A percentile compares a stretch with the other conserved stretches of the same genome.
Conservation (phyloP, 441 rosid species). For the Gossypium schwendimanii region DNA sequence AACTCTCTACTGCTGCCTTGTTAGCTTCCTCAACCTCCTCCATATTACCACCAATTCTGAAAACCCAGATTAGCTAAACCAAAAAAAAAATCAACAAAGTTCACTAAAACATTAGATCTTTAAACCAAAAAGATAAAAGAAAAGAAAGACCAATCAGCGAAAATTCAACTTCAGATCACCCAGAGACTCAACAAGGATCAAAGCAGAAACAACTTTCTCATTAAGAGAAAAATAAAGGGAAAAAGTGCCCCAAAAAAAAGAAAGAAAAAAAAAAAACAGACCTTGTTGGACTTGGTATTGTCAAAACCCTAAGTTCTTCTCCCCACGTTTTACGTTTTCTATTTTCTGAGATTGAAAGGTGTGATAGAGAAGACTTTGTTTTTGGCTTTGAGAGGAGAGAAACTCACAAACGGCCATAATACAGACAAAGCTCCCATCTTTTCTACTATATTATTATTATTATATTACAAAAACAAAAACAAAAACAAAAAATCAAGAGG, state of each 20-base stretch:
- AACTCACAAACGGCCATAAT: constrained; percentile 37
- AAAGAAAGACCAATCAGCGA: constrained; percentile 28
- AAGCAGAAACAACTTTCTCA: constrained; percentile 14
- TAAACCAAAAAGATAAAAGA: constrained; percentile 17
- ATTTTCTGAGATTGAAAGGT: constrained; percentile 42
- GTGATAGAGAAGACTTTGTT: constrained; percentile 65
- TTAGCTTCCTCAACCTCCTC: constrained; percentile 87
- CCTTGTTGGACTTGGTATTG: constrained; percentile 35
- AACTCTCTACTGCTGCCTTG: constrained; percentile 70
- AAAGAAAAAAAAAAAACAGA: constrained; percentile 17
- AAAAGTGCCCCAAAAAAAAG: constrained; percentile 13
- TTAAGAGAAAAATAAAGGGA: neutral
- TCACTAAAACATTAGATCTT: constrained; percentile 16
- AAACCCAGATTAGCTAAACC: constrained; percentile 13
- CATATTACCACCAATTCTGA: constrained; percentile 36
- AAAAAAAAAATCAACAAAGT: constrained; percentile 18
- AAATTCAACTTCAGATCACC: constrained; percentile 26
- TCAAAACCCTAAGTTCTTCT: constrained; percentile 60
- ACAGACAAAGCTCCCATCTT: constrained; percentile 30
- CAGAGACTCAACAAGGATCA: neutral
- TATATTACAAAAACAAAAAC: neutral
- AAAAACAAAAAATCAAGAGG: neutral
- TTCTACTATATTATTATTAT: neutral
- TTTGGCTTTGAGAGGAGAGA: constrained; percentile 20
- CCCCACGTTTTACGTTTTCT: constrained; percentile 18